A percentile compares a stretch with the other conserved stretches of the same genome.
These are phyloP conservation scores for Backusella sp. DNA, from an alignment of 192 early-diverging fungal genomes.

Conservation along the genomic window DNA sequence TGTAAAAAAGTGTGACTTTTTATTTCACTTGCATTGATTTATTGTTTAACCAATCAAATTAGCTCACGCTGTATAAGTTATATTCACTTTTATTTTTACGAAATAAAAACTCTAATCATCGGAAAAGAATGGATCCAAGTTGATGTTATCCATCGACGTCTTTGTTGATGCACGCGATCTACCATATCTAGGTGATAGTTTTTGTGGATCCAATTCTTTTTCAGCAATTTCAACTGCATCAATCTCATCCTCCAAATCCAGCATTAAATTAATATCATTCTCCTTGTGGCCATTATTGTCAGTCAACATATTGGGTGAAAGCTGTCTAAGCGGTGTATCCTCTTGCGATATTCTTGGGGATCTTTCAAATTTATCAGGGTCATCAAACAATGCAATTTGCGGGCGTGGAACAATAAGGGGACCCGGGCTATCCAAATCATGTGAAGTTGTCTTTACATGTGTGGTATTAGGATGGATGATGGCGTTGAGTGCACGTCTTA, in stretches of 20 bases:
- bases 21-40: too few relatives aligned
- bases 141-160: background rate
- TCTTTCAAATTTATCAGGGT: background rate
- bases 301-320: background rate
- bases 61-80: too few relatives aligned
- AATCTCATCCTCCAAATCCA: background rate
- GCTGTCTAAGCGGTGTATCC: background rate
- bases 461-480: background rate
- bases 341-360: background rate
- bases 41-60: too few relatives aligned
- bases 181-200: background rate
- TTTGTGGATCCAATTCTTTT: background rate
- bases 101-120: background rate
- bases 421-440: background rate
- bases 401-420: background rate
- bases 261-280: background rate
- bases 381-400: background rate
- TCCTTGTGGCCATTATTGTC: background rate
- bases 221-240: background rate
- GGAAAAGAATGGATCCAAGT: slow-evolving; percentile 7
- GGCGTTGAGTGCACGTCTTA: background rate
- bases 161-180: background rate
- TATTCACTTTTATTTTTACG: too few relatives aligned
- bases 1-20: too few relatives aligned
- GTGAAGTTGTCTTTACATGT: too few relatives aligned